A percentile compares a stretch with the other conserved stretches of the same genome.
Conservation (phyloP, 2,329 filamentous ascomycete species). For the Neurospora crassa region DNA sequence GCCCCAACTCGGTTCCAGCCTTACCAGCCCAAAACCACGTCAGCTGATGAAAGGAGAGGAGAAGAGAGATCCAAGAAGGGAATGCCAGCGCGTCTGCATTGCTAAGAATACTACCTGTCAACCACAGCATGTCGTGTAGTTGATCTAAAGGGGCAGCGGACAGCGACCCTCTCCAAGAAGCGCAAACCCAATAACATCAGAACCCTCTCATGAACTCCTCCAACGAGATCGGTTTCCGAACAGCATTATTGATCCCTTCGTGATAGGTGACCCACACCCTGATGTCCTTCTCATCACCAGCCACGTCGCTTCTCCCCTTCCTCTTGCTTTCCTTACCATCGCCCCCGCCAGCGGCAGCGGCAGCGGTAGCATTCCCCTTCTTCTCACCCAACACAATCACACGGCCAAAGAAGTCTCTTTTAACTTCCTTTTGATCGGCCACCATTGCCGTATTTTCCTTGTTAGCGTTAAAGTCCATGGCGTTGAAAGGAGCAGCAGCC, state of each 20-base stretch:
- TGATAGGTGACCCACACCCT: constrained; percentile 43
- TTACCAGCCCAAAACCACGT: not conserved
- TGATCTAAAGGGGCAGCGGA: not conserved
- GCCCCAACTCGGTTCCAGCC: not conserved
- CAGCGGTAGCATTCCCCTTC: constrained; percentile 26
- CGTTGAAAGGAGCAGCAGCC: not conserved
- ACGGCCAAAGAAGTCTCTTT: constrained; percentile 80
- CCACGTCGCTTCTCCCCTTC: constrained; percentile 12
- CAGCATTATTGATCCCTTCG: constrained; percentile 86
- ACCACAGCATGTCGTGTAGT: not conserved
- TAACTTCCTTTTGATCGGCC: constrained; percentile 31
- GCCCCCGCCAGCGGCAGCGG: not conserved
- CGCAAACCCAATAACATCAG: constrained; percentile 4
- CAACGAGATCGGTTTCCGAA: constrained; percentile 76
- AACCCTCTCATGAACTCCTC: constrained; percentile 65
- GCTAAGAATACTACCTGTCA: not conserved
- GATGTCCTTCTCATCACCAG: not conserved
- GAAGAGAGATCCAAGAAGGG: not conserved
- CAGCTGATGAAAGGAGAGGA: not conserved
- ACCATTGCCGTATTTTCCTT: constrained; percentile 24
- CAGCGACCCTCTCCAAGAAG: not conserved
- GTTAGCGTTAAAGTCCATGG: constrained; percentile 3
- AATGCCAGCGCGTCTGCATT: not conserved
- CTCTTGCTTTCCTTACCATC: not conserved
- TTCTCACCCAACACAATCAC: constrained; percentile 43